Percentiles rank a stretch among this genome's conserved stretches.
phyloP scores from a whole-genome alignment of 129 eudicot genomes.

The Escallonia rubra region DNA sequence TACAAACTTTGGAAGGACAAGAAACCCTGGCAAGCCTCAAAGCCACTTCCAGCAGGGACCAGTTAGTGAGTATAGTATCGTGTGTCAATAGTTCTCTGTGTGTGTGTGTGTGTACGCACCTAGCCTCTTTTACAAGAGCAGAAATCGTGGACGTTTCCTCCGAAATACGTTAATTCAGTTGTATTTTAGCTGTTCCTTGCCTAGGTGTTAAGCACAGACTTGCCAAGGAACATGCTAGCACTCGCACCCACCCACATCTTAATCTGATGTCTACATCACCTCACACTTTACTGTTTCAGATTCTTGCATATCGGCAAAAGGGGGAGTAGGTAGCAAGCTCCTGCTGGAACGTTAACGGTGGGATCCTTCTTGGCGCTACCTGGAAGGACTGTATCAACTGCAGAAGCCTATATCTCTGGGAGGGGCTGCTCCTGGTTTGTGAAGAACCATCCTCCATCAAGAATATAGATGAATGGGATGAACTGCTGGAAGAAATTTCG shows the following conservation, averaged over 20 bases:
- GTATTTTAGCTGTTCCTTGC: neutral
- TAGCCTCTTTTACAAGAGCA: neutral
- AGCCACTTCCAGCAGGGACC: slow-evolving; percentile 1
- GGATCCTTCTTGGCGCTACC: too few relatives aligned
- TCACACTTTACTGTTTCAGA: neutral
- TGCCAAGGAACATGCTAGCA: neutral
- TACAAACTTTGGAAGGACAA: slow-evolving; percentile 10
- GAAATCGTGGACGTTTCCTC: neutral
- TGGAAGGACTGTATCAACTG: too few relatives aligned
- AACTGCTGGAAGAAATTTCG: too few relatives aligned
- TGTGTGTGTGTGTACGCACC: neutral
- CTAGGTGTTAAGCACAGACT: neutral
- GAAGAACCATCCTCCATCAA: too few relatives aligned
- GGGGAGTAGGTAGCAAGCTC: neutral
- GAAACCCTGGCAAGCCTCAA: slow-evolving; percentile 15
- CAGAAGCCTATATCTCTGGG: too few relatives aligned
- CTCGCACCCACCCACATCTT: neutral
- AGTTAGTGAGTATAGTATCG: slow-evolving; percentile 7
- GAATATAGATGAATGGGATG: too few relatives aligned
- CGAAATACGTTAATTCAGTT: too few relatives aligned
- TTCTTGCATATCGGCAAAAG: slow-evolving; percentile 12
- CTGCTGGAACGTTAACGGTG: neutral
- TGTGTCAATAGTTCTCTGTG: neutral
- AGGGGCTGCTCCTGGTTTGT: too few relatives aligned
- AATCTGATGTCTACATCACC: neutral